A percentile compares a stretch with the other conserved stretches of the same genome.
phyloP scores from a whole-genome alignment of 2,329 filamentous ascomycete genomes.

The Trichoderma aggressivum region DNA sequence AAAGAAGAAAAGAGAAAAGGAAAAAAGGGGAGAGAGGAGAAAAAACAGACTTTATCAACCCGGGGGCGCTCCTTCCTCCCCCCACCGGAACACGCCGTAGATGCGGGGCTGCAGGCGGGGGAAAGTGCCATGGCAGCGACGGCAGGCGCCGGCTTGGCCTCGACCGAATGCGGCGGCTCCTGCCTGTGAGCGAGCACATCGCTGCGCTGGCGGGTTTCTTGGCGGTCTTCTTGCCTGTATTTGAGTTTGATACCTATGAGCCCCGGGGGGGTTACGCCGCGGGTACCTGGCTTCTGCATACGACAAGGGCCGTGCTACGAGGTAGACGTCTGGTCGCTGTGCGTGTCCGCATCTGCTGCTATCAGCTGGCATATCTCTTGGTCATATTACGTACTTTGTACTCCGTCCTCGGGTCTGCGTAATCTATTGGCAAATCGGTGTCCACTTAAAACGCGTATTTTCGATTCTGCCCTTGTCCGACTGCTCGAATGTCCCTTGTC shows the following conservation, averaged over 20 bases:
- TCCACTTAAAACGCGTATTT: background rate
- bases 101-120: conserved; percentile 4
- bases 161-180: conserved; percentile 2
- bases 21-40: background rate
- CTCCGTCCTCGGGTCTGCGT: too few relatives aligned
- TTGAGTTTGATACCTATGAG: background rate
- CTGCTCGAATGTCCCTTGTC: background rate
- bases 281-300: background rate
- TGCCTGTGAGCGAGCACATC: too few relatives aligned
- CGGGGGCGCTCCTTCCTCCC: background rate
- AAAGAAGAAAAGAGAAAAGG: background rate
- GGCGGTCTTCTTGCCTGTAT: background rate
- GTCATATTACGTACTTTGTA: background rate
- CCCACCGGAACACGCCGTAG: conserved; percentile 16
- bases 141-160: conserved; percentile 16
- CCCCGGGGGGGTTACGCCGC: background rate
- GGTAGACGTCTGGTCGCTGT: background rate
- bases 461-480: background rate
- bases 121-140: background rate
- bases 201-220: background rate
- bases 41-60: background rate
- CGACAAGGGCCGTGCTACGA: background rate
- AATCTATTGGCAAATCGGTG: background rate
- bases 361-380: background rate
- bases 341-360: background rate